Conservation (phyloP, 2,329 filamentous ascomycete genomes). For the Chlorencoelia australis region DNA sequence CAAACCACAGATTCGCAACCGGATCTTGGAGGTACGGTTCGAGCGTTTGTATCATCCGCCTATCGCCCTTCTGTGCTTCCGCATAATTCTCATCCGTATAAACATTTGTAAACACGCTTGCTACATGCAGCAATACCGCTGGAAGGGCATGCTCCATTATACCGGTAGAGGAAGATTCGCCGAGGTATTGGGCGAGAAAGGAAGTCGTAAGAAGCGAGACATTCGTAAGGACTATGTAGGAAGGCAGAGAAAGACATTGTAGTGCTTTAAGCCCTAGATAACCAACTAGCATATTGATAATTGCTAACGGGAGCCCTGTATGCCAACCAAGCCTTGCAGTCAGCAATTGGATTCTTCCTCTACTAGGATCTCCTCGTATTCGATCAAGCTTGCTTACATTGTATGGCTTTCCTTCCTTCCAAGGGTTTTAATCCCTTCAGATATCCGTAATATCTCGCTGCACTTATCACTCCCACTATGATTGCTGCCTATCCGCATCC, state of each 20-base stretch:
- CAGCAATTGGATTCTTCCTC: not conserved
- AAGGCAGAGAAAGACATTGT: slow-evolving; percentile 6
- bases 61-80: slow-evolving; percentile 3
- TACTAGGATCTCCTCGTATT: not conserved
- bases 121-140: slow-evolving; percentile 2
- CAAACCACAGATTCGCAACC: slow-evolving; percentile 6
- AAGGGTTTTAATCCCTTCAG: slow-evolving; percentile 1
- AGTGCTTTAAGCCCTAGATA: slow-evolving; percentile 6
- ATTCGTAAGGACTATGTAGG: slow-evolving; percentile 6
- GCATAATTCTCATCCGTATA: slow-evolving; percentile 5
- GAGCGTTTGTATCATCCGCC: slow-evolving; percentile 6
- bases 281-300: slow-evolving; percentile 3
- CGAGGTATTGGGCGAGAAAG: slow-evolving; percentile 6
- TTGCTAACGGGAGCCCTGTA: slow-evolving; percentile 5
- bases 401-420: slow-evolving; percentile 1
- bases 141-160: slow-evolving; percentile 2
- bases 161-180: too few relatives aligned
- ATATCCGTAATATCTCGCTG: slow-evolving; percentile 4
- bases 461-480: slow-evolving; percentile 1
- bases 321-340: too few relatives aligned
- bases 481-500: not conserved
- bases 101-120: slow-evolving; percentile 4
- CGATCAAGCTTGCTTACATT: slow-evolving; percentile 1
- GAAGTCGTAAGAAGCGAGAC: too few relatives aligned
- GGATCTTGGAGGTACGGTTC: slow-evolving; percentile 8